Evolutionary conservation across 2,329 filamentous ascomycete genomes (phyloP).

Genomic region (Fusarium sp.): DNA sequence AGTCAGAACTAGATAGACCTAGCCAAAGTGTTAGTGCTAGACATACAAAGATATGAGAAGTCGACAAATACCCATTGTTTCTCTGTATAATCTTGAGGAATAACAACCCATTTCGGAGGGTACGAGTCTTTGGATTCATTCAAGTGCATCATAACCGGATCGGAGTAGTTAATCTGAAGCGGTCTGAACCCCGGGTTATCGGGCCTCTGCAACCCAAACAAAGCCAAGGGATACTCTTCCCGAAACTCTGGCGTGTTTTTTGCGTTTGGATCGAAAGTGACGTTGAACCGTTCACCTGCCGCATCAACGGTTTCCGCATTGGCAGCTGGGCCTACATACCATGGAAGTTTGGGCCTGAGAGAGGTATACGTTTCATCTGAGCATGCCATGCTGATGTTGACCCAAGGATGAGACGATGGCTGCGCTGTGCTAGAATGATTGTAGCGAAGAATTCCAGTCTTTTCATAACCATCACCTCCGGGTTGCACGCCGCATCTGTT

Average conservation of each 20-base stretch:
- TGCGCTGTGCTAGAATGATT: constrained; percentile 9
- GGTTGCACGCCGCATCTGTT: constrained; percentile 4
- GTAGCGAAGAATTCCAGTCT: constrained; percentile 38
- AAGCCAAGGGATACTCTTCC: constrained; percentile 28
- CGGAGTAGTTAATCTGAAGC: constrained; percentile 38
- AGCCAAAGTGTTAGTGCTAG: neutral
- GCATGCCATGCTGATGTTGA: constrained; percentile 23
- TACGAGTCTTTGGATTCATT: constrained; percentile 1
- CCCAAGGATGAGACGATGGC: constrained; percentile 20
- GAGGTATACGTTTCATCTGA: constrained; percentile 40
- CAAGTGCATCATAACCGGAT: constrained; percentile 37
- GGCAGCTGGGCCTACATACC: constrained; percentile 40
- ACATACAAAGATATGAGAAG: neutral
- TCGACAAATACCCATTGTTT: constrained; percentile 30
- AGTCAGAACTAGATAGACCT: constrained; percentile 39
- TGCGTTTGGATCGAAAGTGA: constrained; percentile 17
- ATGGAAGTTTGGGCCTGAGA: constrained; percentile 38
- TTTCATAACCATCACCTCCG: constrained; percentile 29
- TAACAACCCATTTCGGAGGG: constrained; percentile 38
- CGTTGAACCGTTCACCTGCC: constrained; percentile 36
- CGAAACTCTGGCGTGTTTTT: constrained; percentile 2
- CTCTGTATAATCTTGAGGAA: constrained; percentile 40
- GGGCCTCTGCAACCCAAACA: constrained; percentile 30
- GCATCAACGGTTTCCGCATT: constrained; percentile 14
- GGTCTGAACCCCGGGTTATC: constrained; percentile 20